Evolutionary conservation across 2,329 filamentous ascomycete species (phyloP).

Genomic region (Pyricularia pennisetigena): DNA sequence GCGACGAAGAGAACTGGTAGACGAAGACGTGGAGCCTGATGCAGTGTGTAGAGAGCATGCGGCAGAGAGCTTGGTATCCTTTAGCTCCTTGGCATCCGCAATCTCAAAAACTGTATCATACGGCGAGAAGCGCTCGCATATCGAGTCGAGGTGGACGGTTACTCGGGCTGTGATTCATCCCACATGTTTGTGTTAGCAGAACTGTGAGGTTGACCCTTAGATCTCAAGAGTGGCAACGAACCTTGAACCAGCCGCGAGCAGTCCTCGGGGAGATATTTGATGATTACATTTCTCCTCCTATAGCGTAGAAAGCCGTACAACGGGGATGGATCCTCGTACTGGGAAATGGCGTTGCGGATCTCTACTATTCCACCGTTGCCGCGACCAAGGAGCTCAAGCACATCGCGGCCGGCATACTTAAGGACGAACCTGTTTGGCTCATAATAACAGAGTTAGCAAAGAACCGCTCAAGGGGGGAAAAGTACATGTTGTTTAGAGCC

Average conservation of each 20-base stretch:
- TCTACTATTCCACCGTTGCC: conserved; percentile 79
- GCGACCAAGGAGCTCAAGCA: conserved; percentile 65
- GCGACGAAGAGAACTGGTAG: conserved; percentile 67
- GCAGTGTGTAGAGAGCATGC: conserved; percentile 86
- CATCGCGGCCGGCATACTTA: conserved; percentile 83
- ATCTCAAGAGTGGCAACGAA: conserved; percentile 30
- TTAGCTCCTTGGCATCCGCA: conserved; percentile 64
- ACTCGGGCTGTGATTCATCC: conserved; percentile 56
- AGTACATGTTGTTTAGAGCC: not conserved
- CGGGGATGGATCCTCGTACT: conserved; percentile 76
- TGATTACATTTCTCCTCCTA: conserved; percentile 75
- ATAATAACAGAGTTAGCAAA: not conserved
- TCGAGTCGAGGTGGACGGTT: conserved; percentile 58
- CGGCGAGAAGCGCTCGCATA: conserved; percentile 67
- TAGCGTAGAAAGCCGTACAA: conserved; percentile 90
- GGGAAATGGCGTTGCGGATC: conserved; percentile 65
- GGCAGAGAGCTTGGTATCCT: conserved; percentile 77
- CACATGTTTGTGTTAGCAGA: not conserved
- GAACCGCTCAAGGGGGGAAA: not conserved
- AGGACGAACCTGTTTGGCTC: conserved; percentile 71
- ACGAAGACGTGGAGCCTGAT: conserved; percentile 76
- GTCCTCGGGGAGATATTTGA: conserved; percentile 87
- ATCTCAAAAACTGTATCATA: conserved; percentile 82
- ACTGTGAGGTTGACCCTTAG: not conserved
- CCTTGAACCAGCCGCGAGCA: conserved; percentile 90